A percentile compares a stretch with the other conserved stretches of the same genome.
Evolutionary conservation across 345 rosid genomes (phyloP).

Genomic region (Populus pruinosa): DNA sequence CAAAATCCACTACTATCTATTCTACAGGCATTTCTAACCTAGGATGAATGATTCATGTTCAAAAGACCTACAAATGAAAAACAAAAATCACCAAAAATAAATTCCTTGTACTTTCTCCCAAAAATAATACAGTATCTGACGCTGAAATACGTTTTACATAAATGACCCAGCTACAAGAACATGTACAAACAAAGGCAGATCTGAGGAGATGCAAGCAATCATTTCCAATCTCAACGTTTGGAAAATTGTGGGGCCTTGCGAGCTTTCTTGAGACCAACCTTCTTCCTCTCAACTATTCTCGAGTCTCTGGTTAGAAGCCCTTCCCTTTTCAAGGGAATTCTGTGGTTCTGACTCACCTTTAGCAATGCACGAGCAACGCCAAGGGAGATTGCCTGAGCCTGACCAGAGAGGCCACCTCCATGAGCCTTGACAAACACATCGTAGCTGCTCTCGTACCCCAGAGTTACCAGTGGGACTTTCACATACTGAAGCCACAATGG

Average conservation of each 20-base stretch:
- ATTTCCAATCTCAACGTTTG: slow-evolving; percentile 55
- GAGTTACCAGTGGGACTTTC: slow-evolving; percentile 65
- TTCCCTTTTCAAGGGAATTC: slow-evolving; percentile 67
- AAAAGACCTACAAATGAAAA: not conserved
- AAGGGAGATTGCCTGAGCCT: slow-evolving; percentile 90
- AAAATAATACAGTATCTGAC: not conserved
- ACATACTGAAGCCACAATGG: slow-evolving; percentile 90
- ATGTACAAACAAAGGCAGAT: slow-evolving; percentile 2
- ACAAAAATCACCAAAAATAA: not conserved
- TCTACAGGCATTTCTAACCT: not conserved
- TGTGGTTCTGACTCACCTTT: slow-evolving; percentile 72
- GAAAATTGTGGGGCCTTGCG: slow-evolving; percentile 94
- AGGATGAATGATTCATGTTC: not conserved
- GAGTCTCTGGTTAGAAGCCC: slow-evolving; percentile 89
- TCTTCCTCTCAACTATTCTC: slow-evolving; percentile 89
- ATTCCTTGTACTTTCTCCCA: not conserved
- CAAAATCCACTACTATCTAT: not conserved
- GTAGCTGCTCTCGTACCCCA: slow-evolving; percentile 82
- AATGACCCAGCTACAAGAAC: not conserved
- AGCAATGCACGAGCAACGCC: slow-evolving; percentile 88
- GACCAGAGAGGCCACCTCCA: slow-evolving; percentile 95
- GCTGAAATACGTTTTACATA: not conserved
- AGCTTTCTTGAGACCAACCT: slow-evolving; percentile 89
- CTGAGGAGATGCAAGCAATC: not conserved
- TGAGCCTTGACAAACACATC: slow-evolving; percentile 92